Percentiles rank a stretch among this genome's conserved stretches.
phyloP scores from a whole-genome alignment of 768 basidiomycete species.

The Basidioascus undulatus region DNA sequence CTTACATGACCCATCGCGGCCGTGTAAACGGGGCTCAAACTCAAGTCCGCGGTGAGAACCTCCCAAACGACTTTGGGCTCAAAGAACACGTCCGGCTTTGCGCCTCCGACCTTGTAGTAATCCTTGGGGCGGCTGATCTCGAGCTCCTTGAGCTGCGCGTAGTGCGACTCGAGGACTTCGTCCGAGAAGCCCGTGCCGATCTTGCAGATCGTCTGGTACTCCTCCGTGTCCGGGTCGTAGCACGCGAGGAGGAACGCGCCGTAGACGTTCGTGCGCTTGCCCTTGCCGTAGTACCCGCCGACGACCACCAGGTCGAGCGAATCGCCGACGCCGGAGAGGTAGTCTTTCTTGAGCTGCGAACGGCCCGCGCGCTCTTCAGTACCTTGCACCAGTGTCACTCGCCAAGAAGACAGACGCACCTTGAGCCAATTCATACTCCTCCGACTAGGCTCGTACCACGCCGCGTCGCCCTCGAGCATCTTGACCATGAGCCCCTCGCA shows the following conservation, averaged over 20 bases:
- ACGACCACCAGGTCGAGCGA: slow-evolving; percentile 95
- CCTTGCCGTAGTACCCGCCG: slow-evolving; percentile 90
- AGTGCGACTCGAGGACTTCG: slow-evolving; percentile 57
- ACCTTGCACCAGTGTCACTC: neutral
- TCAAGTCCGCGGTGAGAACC: slow-evolving; percentile 87
- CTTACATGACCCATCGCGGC: slow-evolving; percentile 72
- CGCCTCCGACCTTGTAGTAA: slow-evolving; percentile 70
- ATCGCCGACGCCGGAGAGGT: slow-evolving; percentile 84
- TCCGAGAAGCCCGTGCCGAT: slow-evolving; percentile 97
- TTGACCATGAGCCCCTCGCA: slow-evolving; percentile 99
- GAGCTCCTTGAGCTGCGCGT: slow-evolving; percentile 54
- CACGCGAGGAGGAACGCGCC: slow-evolving; percentile 95
- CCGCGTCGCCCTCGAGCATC: slow-evolving; percentile 77
- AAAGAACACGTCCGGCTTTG: slow-evolving; percentile 94
- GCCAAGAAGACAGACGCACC: too few species aligned
- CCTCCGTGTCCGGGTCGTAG: slow-evolving; percentile 80
- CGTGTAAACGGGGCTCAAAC: slow-evolving; percentile 87
- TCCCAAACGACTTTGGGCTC: slow-evolving; percentile 97
- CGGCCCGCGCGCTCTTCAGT: neutral
- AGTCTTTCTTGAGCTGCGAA: slow-evolving; percentile 85
- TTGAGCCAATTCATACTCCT: slow-evolving; percentile 96
- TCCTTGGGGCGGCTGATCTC: slow-evolving; percentile 44
- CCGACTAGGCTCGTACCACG: slow-evolving; percentile 84
- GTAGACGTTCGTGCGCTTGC: slow-evolving; percentile 90
- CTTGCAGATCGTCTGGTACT: slow-evolving; percentile 94